Evolutionary conservation across 2,329 filamentous ascomycete species (phyloP).

Genomic region (Thielaviopsis euricoi): DNA sequence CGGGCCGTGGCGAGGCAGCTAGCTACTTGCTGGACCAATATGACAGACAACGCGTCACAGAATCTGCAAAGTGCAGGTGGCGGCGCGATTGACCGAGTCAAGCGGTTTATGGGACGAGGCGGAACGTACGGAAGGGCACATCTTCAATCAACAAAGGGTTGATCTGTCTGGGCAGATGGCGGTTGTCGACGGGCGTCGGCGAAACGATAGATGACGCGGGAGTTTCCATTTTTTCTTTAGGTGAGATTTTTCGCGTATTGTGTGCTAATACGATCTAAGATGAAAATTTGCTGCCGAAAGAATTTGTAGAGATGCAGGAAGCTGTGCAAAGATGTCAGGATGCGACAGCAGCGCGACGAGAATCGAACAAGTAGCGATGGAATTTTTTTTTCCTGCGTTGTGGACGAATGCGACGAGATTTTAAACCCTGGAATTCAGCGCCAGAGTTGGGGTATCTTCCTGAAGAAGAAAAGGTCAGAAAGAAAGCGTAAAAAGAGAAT

Average conservation of each 20-base stretch:
- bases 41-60: not conserved
- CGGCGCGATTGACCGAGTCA: not conserved
- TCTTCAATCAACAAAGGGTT: conserved; percentile 48
- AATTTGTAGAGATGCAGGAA: not conserved
- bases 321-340: not conserved
- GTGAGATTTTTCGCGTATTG: not conserved
- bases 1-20: too few relatives aligned
- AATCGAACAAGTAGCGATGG: not conserved
- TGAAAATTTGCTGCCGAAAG: not conserved
- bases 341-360: not conserved
- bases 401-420: not conserved
- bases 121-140: conserved; percentile 26
- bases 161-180: conserved; percentile 37
- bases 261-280: not conserved
- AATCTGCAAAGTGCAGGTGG: not conserved
- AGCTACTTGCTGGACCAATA: not conserved
- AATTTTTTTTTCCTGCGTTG: not conserved
- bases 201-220: conserved; percentile 8
- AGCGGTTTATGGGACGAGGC: not conserved
- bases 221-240: conserved; percentile 6
- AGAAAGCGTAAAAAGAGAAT: not conserved
- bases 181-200: conserved; percentile 16
- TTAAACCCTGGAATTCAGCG: not conserved
- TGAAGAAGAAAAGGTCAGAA: not conserved
- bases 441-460: not conserved